Conservation (phyloP, 108 stramenopile species). For the Cylindrotheca fusiformis region DNA sequence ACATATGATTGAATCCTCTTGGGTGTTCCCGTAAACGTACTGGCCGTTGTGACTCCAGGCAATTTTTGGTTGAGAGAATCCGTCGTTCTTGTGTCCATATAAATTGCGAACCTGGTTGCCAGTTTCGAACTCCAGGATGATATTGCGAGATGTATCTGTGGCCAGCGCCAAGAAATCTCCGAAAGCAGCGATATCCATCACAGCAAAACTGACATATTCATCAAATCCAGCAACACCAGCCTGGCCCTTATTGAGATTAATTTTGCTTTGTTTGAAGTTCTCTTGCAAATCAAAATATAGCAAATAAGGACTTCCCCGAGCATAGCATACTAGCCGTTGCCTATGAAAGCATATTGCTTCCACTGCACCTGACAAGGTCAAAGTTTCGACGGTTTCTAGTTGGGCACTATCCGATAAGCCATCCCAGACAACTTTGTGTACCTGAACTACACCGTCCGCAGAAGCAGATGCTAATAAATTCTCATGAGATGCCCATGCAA, state of each 20-base stretch:
- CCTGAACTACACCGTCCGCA: slow-evolving; percentile 73
- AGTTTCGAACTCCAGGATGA: slow-evolving; percentile 61
- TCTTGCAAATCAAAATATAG: slow-evolving; percentile 64
- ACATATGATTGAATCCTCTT: slow-evolving; percentile 59
- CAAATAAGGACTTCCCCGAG: slow-evolving; percentile 65
- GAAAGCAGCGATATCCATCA: slow-evolving; percentile 70
- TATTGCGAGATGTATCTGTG: slow-evolving; percentile 80
- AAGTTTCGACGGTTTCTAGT: slow-evolving; percentile 39
- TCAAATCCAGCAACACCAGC: slow-evolving; percentile 58
- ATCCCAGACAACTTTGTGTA: slow-evolving; percentile 47
- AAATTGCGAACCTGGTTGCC: slow-evolving; percentile 69
- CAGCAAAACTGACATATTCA: slow-evolving; percentile 81
- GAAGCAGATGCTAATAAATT: slow-evolving; percentile 70
- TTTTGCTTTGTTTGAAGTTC: slow-evolving; percentile 43
- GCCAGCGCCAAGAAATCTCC: slow-evolving; percentile 69
- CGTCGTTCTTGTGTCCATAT: slow-evolving; percentile 80
- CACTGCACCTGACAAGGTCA: slow-evolving; percentile 64
- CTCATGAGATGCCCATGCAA: slow-evolving; percentile 65
- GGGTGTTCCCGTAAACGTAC: slow-evolving; percentile 79
- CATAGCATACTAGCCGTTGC: slow-evolving; percentile 68
- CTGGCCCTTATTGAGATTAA: slow-evolving; percentile 57
- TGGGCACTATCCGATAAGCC: slow-evolving; percentile 20
- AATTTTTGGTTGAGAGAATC: slow-evolving; percentile 73
- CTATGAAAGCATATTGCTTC: slow-evolving; percentile 73
- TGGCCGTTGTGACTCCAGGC: slow-evolving; percentile 74